Conservation (phyloP, 352 stramenopile genomes). For the Globisporangium cylindrosporum region DNA sequence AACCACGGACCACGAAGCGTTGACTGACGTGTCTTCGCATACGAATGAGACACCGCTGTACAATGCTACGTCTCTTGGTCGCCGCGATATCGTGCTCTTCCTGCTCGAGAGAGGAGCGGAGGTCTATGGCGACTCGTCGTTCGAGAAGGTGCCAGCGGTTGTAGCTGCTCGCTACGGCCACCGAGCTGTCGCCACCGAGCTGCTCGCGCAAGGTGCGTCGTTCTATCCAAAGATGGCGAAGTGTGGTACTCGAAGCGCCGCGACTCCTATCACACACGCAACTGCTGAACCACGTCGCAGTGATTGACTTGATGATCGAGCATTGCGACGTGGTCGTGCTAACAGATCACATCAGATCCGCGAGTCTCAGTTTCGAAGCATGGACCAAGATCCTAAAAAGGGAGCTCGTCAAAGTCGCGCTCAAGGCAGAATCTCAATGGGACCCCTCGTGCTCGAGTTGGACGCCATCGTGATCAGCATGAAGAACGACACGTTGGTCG, state of each 20-base stretch:
- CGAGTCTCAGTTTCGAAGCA: background rate
- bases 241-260: background rate
- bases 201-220: background rate
- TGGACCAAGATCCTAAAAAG: background rate
- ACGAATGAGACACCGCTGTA: too few relatives aligned
- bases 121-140: background rate
- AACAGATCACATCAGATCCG: background rate
- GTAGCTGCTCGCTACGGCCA: background rate
- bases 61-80: background rate
- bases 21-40: too few relatives aligned
- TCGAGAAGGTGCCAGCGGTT: background rate
- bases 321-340: background rate
- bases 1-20: background rate
- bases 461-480: background rate
- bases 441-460: background rate
- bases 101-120: background rate
- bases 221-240: background rate
- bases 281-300: background rate
- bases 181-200: background rate
- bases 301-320: conserved; percentile 1
- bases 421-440: background rate
- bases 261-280: background rate
- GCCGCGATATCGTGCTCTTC: background rate
- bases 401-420: background rate
- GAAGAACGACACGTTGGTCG: background rate